A percentile compares a stretch with the other conserved stretches of the same genome.
Evolutionary conservation across 495 filamentous ascomycete genomes (phyloP).

Genomic region (Rhizodiscina lignyota): DNA sequence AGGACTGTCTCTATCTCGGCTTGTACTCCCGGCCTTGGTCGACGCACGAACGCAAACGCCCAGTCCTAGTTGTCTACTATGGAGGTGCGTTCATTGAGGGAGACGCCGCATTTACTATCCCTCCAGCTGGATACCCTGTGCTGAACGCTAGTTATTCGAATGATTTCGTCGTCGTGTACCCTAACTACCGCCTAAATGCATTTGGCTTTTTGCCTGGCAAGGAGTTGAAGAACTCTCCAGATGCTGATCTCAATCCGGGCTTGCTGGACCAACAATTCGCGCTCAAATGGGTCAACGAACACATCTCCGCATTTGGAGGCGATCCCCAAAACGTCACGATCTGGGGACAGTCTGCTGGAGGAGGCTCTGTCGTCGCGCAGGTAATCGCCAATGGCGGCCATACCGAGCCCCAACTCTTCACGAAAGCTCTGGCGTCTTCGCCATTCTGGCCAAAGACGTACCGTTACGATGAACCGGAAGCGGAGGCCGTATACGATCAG

Average conservation of each 20-base stretch:
- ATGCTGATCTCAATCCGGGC: slow-evolving; percentile 23
- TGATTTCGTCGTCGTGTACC: slow-evolving; percentile 35
- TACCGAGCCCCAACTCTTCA: slow-evolving; percentile 16
- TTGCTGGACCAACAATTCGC: slow-evolving; percentile 17
- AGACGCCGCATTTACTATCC: slow-evolving; percentile 32
- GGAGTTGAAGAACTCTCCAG: slow-evolving; percentile 28
- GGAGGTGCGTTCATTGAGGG: slow-evolving; percentile 48
- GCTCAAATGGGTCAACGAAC: slow-evolving; percentile 15
- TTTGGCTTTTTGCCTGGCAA: slow-evolving; percentile 41
- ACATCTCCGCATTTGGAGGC: slow-evolving; percentile 17
- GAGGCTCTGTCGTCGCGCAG: slow-evolving; percentile 37
- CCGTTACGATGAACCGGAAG: slow-evolving; percentile 28
- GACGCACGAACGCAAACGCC: slow-evolving; percentile 22
- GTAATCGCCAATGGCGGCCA: slow-evolving; percentile 30
- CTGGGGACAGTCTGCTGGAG: slow-evolving; percentile 32
- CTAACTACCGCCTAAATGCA: slow-evolving; percentile 39
- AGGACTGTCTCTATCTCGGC: slow-evolving; percentile 45
- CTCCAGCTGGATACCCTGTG: slow-evolving; percentile 38
- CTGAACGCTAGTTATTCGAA: slow-evolving; percentile 30
- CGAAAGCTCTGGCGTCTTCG: slow-evolving; percentile 38
- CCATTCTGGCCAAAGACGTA: slow-evolving; percentile 49
- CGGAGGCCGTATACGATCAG: slow-evolving; percentile 31
- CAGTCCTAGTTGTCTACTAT: slow-evolving; percentile 43
- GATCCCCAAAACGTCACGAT: slow-evolving; percentile 16
- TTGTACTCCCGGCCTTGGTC: slow-evolving; percentile 41